phyloP scores from a whole-genome alignment of 306 rosid species.

The Biancaea sappan region DNA sequence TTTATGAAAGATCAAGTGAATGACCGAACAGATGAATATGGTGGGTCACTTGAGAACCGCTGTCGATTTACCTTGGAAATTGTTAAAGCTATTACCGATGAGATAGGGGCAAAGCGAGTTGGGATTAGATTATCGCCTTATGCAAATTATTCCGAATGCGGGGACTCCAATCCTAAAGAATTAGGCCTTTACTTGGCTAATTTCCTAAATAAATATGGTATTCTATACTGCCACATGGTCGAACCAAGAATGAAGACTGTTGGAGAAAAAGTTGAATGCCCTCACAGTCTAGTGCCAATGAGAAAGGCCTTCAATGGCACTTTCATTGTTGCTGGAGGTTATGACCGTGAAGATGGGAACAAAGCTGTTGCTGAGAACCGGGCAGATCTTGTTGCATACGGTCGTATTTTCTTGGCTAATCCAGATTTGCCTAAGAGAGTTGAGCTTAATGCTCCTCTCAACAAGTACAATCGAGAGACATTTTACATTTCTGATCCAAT shows the following conservation, averaged over 20 bases:
- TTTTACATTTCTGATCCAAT: slow-evolving; percentile 56
- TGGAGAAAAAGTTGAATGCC: slow-evolving; percentile 29
- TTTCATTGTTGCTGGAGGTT: slow-evolving; percentile 65
- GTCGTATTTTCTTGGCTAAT: slow-evolving; percentile 54
- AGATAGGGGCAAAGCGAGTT: slow-evolving; percentile 64
- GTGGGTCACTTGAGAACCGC: slow-evolving; percentile 72
- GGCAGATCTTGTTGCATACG: slow-evolving; percentile 38
- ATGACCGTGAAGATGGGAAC: slow-evolving; percentile 49
- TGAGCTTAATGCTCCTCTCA: slow-evolving; percentile 58
- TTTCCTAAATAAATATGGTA: slow-evolving; percentile 48
- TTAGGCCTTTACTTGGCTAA: slow-evolving; percentile 54
- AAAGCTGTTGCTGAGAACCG: slow-evolving; percentile 48
- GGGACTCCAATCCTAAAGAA: slow-evolving; percentile 57
- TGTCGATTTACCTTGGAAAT: slow-evolving; percentile 58
- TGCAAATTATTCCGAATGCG: slow-evolving; percentile 42
- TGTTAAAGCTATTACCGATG: slow-evolving; percentile 54
- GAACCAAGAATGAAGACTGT: slow-evolving; percentile 56
- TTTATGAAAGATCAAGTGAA: slow-evolving; percentile 67
- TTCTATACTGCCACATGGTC: slow-evolving; percentile 66
- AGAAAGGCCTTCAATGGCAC: slow-evolving; percentile 67
- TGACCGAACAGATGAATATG: slow-evolving; percentile 67
- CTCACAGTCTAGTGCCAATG: slow-evolving; percentile 49
- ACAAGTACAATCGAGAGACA: slow-evolving; percentile 54
- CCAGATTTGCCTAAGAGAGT: slow-evolving; percentile 76
- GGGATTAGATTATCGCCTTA: slow-evolving; percentile 75